Base-by-base conservation (phyloP, 1,284 basidiomycete species). In the Ganoderma meredithae region DNA sequence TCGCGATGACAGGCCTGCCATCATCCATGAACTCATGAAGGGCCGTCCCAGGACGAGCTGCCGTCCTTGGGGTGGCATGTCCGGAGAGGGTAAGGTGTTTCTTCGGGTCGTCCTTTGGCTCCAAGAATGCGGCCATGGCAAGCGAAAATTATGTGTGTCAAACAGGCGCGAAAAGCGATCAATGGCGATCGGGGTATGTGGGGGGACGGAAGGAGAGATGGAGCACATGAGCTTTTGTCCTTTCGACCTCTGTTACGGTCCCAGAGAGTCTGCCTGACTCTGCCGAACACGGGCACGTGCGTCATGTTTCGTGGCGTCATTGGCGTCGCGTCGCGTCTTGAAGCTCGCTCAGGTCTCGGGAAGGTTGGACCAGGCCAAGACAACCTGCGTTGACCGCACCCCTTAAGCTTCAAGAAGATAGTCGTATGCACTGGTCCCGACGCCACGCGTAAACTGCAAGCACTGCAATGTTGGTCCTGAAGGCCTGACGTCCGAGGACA, bases 1-100 rank as follows among this genome's bases (percentile, higher is more conserved):
- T 82, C 4, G 91, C 90, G 75, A 94, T 90, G 60, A 90, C 78
- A 15, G 84, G 83, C 67, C 69, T 53, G 41, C 62, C 64, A 13
- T 63, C 53, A 41, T 68, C 63, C 59, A 64, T 59, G 27, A 72
- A 70, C 25, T 72, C 67, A 19, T 69, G 61, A 5, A 72, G 67
- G 33, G 64, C 52, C 1, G 69, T 69, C 1, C 71, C 71, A 7
- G 71, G 65, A 12, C 61, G 60, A 8, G 71, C 71, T 5, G 65
- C 69, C 3, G 66, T 67, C 22, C 69, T 63, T 15, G 71, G 71
- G 9, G 69, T 70, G 0, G 71, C 67, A 61, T 69, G 65, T 31
- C 69, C 71, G 10, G 69, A 68, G 36, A 47, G 6, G 7, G 71
- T 69, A 25, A 69, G 43, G 49, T 72, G 71, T 25, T 61, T 62